A percentile compares a stretch with the other conserved stretches of the same genome.
Evolutionary conservation across 2,329 filamentous ascomycete species (phyloP).

Genomic region (Fusarium euwallaceae): DNA sequence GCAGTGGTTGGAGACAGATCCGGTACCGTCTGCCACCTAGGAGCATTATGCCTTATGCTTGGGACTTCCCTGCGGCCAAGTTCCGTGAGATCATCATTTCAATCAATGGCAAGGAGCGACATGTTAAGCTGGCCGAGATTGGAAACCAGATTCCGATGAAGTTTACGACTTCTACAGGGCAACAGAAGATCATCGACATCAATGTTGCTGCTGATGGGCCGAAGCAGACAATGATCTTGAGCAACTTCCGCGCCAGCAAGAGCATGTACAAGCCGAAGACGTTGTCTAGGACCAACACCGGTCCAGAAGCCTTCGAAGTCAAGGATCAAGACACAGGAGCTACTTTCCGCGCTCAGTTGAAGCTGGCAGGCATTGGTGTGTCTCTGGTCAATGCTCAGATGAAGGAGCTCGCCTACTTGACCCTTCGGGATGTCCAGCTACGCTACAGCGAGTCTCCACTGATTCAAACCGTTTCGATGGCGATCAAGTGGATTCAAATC

Average conservation of each 20-base stretch:
- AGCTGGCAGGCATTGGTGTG: slow-evolving; percentile 89
- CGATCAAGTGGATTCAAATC: slow-evolving; percentile 98
- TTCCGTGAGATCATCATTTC: slow-evolving; percentile 89
- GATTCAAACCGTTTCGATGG: slow-evolving; percentile 90
- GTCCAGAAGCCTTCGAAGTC: slow-evolving; percentile 82
- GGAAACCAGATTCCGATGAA: slow-evolving; percentile 97
- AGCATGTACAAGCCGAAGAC: slow-evolving; percentile 82
- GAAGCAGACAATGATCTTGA: slow-evolving; percentile 92
- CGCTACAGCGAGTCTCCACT: slow-evolving; percentile 93
- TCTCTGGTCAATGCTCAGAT: slow-evolving; percentile 94
- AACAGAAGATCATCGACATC: slow-evolving; percentile 93
- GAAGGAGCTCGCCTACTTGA: slow-evolving; percentile 93
- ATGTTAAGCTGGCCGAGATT: slow-evolving; percentile 96
- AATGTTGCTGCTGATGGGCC: slow-evolving; percentile 96
- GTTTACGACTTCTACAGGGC: slow-evolving; percentile 75
- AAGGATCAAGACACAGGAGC: slow-evolving; percentile 91
- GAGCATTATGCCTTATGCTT: slow-evolving; percentile 99
- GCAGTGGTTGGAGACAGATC: slow-evolving; percentile 91
- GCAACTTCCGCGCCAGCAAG: slow-evolving; percentile 92
- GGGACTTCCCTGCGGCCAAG: slow-evolving; percentile 99
- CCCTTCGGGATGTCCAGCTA: slow-evolving; percentile 89
- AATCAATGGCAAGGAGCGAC: slow-evolving; percentile 71
- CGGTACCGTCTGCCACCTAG: slow-evolving; percentile 91
- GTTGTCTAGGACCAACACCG: slow-evolving; percentile 61
- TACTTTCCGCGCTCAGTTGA: slow-evolving; percentile 89